Evolutionary conservation across 169 alveolate genomes (phyloP).

Genomic region (Cryptosporidium tyzzeri): DNA sequence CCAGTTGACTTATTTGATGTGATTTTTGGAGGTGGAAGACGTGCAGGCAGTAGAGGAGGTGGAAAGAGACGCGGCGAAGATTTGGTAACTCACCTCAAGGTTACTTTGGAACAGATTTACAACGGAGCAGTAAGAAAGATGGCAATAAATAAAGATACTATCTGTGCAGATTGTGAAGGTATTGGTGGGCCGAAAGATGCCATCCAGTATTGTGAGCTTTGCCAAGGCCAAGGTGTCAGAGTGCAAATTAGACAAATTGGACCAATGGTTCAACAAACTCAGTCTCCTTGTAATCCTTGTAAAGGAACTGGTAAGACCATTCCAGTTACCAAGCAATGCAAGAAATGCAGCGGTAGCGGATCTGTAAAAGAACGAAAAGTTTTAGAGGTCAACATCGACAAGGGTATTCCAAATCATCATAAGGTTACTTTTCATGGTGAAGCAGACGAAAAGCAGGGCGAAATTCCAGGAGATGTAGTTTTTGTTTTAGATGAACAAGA

Average conservation of each 20-base stretch:
- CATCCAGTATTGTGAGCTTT: conserved; percentile 90
- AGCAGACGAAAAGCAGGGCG: conserved; percentile 96
- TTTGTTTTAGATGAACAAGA: conserved; percentile 89
- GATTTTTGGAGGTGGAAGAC: conserved; percentile 95
- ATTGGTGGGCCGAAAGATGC: conserved; percentile 96
- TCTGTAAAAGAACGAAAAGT: conserved; percentile 90
- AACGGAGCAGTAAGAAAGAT: conserved; percentile 94
- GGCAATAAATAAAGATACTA: conserved; percentile 92
- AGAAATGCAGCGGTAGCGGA: conserved; percentile 91
- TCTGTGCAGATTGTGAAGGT: conserved; percentile 96
- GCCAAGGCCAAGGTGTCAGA: conserved; percentile 95
- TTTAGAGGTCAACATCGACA: conserved; percentile 93
- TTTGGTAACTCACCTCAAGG: conserved; percentile 90
- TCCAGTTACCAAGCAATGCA: conserved; percentile 91
- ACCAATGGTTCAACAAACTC: conserved; percentile 92
- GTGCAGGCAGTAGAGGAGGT: conserved; percentile 85
- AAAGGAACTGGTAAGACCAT: conserved; percentile 92
- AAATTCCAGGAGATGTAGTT: conserved; percentile 94
- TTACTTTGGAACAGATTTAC: conserved; percentile 96
- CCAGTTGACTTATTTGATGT: conserved; percentile 91
- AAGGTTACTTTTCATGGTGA: conserved; percentile 93
- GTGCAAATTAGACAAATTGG: conserved; percentile 91
- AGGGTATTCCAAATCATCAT: conserved; percentile 96
- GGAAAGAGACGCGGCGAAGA: conserved; percentile 92
- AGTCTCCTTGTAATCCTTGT: conserved; percentile 92